These are phyloP conservation scores for Neonectria faginata DNA, from an alignment of 2,329 filamentous ascomycete genomes.

Conservation along the genomic window DNA sequence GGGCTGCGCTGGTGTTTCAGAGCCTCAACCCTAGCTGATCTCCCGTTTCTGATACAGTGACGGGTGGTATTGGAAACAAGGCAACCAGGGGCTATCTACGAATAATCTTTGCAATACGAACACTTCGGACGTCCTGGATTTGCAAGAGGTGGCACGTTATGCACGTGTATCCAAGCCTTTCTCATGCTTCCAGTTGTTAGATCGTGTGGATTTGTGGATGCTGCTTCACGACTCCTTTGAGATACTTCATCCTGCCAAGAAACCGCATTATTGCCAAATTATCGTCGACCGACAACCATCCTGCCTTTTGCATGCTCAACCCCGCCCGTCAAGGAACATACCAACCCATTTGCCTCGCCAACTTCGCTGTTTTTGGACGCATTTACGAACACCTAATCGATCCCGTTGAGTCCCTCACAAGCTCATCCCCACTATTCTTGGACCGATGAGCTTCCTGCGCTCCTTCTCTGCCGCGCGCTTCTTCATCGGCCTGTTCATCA, in stretches of 20 bases:
- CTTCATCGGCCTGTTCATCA: constrained; percentile 37
- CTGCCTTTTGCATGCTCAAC: neutral
- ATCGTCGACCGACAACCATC: neutral
- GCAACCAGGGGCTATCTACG: neutral
- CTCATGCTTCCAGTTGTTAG: neutral
- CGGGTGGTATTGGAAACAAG: constrained; percentile 1
- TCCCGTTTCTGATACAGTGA: constrained; percentile 24
- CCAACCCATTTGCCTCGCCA: constrained; percentile 1
- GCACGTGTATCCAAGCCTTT: neutral
- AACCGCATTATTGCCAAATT: too few species aligned
- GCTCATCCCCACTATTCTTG: neutral
- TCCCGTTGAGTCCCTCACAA: neutral
- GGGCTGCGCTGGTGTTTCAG: constrained; percentile 17
- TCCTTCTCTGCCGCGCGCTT: constrained; percentile 35
- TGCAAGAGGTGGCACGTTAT: neutral
- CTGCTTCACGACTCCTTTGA: neutral
- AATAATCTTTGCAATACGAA: neutral
- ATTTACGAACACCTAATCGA: neutral
- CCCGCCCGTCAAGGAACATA: neutral
- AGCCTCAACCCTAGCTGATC: constrained; percentile 9
- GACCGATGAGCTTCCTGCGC: constrained; percentile 36
- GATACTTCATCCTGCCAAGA: neutral
- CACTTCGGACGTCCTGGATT: neutral
- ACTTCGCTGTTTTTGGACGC: neutral
- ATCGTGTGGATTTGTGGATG: neutral